Evolutionary conservation across 768 basidiomycete genomes (phyloP), one percentile per base, ranked within the genome.

Genomic region (Paxillus ammoniavirescens): DNA sequence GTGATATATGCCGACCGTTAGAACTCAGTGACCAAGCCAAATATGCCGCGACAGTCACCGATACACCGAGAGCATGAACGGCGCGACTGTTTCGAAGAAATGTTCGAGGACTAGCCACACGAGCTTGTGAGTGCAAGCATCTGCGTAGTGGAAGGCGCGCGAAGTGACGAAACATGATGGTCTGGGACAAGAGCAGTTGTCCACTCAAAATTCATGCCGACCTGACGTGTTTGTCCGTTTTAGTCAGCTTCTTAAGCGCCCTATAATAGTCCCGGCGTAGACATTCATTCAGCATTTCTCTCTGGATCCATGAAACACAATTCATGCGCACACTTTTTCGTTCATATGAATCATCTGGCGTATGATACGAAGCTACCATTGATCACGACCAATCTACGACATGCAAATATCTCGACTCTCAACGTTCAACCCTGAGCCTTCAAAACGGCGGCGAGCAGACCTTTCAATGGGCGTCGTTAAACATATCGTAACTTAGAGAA

Each of bases 121-220:
- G 50, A 48, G 57, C 60, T 40, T 65, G 64, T 18, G 84, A 82
- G 59, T 85, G 81, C 15, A 86, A 42, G 50, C 75, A 75, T 64
- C 82, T 73, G 54, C 78, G 77, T 7, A 84, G 66, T 18, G 82
- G 74, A 50, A 80, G 70, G 72, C 77, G 80, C 61, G 80, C 70
- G 15, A 83, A 68, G 55, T 78, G 75, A 57, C 79, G 72, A 61
- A 86, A 75, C 84, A 86, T 87, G 55, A 26, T 62, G 57, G 55
- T 55, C 49, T 10, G 33, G 52, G 33, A 13, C 26, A 43, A 56
- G 47, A 43, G 49, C 42, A 18, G 46, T 21, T 35, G n/a, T 28
- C 4, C 7, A 4, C 36, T 48, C 55, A 59, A 68, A 66, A 65
- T 68, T 65, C 63, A 28, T 47, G 57, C 57, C 55, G 52, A 47